Evolutionary conservation across 2,329 filamentous ascomycete species (phyloP), one percentile per base, ranked within the genome.

Genomic region (Septoria linicola): DNA sequence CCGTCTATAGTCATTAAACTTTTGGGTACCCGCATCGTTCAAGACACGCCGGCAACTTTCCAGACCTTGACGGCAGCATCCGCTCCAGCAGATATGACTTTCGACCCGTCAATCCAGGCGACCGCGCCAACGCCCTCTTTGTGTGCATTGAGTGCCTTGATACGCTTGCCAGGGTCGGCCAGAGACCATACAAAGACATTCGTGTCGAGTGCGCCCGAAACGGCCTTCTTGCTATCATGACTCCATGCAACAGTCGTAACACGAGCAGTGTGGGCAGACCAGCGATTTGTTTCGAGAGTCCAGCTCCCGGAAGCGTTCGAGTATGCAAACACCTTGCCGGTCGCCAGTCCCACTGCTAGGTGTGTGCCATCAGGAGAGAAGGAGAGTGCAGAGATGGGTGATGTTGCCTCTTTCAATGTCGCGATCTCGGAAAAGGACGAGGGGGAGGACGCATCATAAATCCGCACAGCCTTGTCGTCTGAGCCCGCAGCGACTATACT

Each of bases 71-170:
- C 80, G 1, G 88, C 85, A 27, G 89, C 92, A 78, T 99, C 93
- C 8, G 85, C 88, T 39, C 93, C 93, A 3, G 83, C 82, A 61
- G 86, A 95, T 8, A 88, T 83, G 42, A 97, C 78, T 72, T 81
- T 88, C 4, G 47, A 52, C 7, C 80, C 82, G 21, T 78, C 79
- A 11, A 88, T 78, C 90, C 92, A 99, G 10, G 80, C 80, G 13
- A 97, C 86, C 13, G 88, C 92, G 60, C 87, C 89, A 14, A 97
- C 90, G 8, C 93, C 93, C 66, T 97, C 93, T 73, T 96, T 96
- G 74, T 99, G 93, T 42, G 92, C 90, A 66, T 96, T 95, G 17
- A 83, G 73, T 11, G 84, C 85, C 75, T 93, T 92, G 60, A 95
- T 81, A 60, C 92, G 81, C 70, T 88, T 88, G 2, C 89, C 90